A percentile compares a stretch with the other conserved stretches of the same genome.
These are phyloP conservation scores for Colletotrichum tamarilloi DNA, from an alignment of 2,329 filamentous ascomycete species.

Conservation along the genomic window DNA sequence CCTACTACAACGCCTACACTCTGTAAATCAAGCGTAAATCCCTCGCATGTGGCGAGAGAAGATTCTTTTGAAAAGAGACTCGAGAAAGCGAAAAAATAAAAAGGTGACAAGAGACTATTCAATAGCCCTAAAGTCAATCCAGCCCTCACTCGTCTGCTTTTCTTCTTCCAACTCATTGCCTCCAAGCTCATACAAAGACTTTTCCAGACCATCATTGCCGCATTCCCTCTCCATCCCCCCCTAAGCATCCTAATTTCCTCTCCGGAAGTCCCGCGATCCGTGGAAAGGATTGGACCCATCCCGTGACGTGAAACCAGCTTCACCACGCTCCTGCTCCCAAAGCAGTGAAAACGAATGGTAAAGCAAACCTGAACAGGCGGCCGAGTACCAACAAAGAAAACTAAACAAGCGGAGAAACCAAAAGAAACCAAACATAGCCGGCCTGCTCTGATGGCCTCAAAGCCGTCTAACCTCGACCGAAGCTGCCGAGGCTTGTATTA, in stretches of 20 bases:
- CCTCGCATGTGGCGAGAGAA: background rate
- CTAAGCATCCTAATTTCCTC: background rate
- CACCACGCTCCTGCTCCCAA: background rate
- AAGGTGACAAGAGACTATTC: background rate
- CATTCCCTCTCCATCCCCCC: background rate
- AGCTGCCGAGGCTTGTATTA: slow-evolving; percentile 20
- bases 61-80: background rate
- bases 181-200: slow-evolving; percentile 24
- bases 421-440: slow-evolving; percentile 12
- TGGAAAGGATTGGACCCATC: background rate
- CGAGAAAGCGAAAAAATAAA: background rate
- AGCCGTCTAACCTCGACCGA: slow-evolving; percentile 1
- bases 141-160: background rate
- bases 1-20: slow-evolving; percentile 22
- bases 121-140: background rate
- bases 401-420: background rate
- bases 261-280: background rate
- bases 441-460: slow-evolving; percentile 3
- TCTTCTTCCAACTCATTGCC: background rate
- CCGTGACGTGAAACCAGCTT: background rate
- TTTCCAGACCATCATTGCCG: background rate
- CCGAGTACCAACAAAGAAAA: slow-evolving; percentile 15
- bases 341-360: background rate
- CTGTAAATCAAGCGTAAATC: background rate
- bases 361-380: background rate